Conservation (phyloP, 2,329 filamentous ascomycete species). For the Neonectria neomacrospora region DNA sequence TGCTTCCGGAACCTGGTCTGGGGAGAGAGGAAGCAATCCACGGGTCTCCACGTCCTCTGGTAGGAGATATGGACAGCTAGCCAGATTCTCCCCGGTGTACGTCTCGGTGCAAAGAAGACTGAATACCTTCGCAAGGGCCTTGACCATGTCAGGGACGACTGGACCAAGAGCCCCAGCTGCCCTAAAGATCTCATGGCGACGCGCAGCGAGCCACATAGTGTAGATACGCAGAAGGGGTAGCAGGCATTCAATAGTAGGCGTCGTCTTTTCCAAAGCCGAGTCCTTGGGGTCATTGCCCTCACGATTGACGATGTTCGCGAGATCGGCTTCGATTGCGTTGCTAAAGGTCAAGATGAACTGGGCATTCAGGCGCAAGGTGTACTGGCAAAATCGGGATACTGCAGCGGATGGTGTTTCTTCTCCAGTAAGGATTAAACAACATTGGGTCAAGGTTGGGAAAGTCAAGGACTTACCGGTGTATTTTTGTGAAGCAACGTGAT, state of each 20-base stretch:
- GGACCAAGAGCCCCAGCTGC: conserved; percentile 58
- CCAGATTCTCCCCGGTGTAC: conserved; percentile 53
- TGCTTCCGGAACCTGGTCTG: conserved; percentile 51
- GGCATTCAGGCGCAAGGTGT: conserved; percentile 80
- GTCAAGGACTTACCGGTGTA: conserved; percentile 48
- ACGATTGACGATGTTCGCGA: conserved; percentile 61
- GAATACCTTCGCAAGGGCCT: conserved; percentile 58
- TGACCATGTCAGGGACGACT: conserved; percentile 59
- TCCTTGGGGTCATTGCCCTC: conserved; percentile 39
- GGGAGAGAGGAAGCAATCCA: conserved; percentile 57
- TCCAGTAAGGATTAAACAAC: conserved; percentile 33
- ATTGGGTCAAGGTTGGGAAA: background rate
- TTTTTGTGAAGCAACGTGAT: conserved; percentile 69
- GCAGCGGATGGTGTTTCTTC: conserved; percentile 59
- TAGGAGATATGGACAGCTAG: conserved; percentile 60
- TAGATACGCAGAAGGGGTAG: conserved; percentile 65
- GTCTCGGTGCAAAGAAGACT: conserved; percentile 60
- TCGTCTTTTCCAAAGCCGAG: conserved; percentile 46
- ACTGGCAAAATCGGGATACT: conserved; percentile 65
- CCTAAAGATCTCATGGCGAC: conserved; percentile 58
- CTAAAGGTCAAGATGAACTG: conserved; percentile 80
- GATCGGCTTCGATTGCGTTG: conserved; percentile 74
- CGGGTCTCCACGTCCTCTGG: conserved; percentile 61
- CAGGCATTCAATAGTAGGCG: conserved; percentile 54
- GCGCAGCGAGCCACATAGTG: conserved; percentile 63